Evolutionary conservation across 1,284 basidiomycete genomes (phyloP).

Genomic region (Anthracocystis walkeri): DNA sequence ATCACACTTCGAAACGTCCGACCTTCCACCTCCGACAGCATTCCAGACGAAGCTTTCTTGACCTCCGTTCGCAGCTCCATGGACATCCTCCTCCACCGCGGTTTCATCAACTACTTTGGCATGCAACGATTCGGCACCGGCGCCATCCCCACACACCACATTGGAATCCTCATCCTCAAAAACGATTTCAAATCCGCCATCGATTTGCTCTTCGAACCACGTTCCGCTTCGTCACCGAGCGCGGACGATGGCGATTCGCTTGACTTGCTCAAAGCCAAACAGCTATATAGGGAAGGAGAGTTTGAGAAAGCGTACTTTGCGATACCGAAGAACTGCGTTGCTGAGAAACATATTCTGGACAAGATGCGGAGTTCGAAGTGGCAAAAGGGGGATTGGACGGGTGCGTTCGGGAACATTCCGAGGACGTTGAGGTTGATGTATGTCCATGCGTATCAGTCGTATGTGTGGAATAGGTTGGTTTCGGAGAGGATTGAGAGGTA

Average conservation of each 20-base stretch:
- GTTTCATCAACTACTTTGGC: conserved; percentile 98
- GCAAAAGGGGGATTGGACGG: conserved; percentile 52
- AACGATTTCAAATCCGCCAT: conserved; percentile 75
- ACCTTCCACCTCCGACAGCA: conserved; percentile 19
- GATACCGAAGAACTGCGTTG: conserved; percentile 89
- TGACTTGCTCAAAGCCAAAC: conserved; percentile 42
- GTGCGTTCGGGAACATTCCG: conserved; percentile 54
- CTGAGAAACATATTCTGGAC: conserved; percentile 90
- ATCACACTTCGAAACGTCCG: conserved; percentile 85
- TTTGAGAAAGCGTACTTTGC: conserved; percentile 78
- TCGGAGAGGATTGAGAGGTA: conserved; percentile 87
- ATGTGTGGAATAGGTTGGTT: conserved; percentile 96
- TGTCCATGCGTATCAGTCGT: conserved; percentile 97
- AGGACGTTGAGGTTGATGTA: conserved; percentile 94
- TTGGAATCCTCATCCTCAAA: conserved; percentile 88
- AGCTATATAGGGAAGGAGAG: conserved; percentile 44
- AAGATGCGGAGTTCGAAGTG: conserved; percentile 75
- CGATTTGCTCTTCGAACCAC: conserved; percentile 52
- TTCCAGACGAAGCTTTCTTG: conserved; percentile 7
- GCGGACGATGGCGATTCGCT: conserved; percentile 42
- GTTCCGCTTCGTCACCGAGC: conserved; percentile 18
- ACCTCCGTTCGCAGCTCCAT: conserved; percentile 79
- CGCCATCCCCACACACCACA: conserved; percentile 91
- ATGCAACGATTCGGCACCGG: conserved; percentile 99
- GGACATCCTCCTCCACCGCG: conserved; percentile 82